These are phyloP conservation scores for Fraxinus velutina DNA, from an alignment of 305 asterid species.

Conservation along the genomic window DNA sequence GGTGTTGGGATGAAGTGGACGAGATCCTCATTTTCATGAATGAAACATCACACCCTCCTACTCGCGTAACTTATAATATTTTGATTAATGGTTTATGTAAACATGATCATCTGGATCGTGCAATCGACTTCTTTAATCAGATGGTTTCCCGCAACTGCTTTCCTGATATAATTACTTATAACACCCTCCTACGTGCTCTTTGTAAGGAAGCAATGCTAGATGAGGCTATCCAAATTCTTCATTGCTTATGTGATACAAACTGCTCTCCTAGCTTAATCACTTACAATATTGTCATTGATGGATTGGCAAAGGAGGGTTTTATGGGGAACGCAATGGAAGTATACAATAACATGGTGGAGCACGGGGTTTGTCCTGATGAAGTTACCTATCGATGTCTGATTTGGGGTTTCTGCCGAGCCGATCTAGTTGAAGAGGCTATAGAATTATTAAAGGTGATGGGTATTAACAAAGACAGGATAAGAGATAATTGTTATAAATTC, in stretches of 20 bases:
- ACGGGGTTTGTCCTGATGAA: slow-evolving; percentile 63
- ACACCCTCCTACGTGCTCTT: slow-evolving; percentile 70
- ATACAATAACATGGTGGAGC: slow-evolving; percentile 52
- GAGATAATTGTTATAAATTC: slow-evolving; percentile 72
- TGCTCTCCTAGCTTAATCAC: slow-evolving; percentile 63
- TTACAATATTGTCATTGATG: slow-evolving; percentile 73
- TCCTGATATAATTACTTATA: slow-evolving; percentile 77
- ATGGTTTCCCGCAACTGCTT: slow-evolving; percentile 51
- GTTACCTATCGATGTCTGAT: slow-evolving; percentile 69
- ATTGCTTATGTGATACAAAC: slow-evolving; percentile 31
- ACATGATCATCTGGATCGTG: slow-evolving; percentile 61
- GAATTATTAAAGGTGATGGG: slow-evolving; percentile 55
- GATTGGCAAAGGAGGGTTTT: slow-evolving; percentile 61
- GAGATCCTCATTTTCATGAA: slow-evolving; percentile 59
- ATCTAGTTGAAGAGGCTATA: slow-evolving; percentile 67
- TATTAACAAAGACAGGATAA: slow-evolving; percentile 33
- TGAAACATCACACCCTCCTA: slow-evolving; percentile 56
- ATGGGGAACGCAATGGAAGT: slow-evolving; percentile 68
- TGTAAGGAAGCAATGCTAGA: slow-evolving; percentile 61
- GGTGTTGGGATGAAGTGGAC: slow-evolving; percentile 64
- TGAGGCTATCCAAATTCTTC: slow-evolving; percentile 58
- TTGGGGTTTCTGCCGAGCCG: slow-evolving; percentile 80
- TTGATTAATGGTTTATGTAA: slow-evolving; percentile 76
- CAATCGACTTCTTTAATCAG: slow-evolving; percentile 55
- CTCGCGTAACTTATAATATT: slow-evolving; percentile 65